These are phyloP conservation scores for Rostrohypoxylon terebratum DNA, from an alignment of 495 filamentous ascomycete genomes.

Conservation along the genomic window DNA sequence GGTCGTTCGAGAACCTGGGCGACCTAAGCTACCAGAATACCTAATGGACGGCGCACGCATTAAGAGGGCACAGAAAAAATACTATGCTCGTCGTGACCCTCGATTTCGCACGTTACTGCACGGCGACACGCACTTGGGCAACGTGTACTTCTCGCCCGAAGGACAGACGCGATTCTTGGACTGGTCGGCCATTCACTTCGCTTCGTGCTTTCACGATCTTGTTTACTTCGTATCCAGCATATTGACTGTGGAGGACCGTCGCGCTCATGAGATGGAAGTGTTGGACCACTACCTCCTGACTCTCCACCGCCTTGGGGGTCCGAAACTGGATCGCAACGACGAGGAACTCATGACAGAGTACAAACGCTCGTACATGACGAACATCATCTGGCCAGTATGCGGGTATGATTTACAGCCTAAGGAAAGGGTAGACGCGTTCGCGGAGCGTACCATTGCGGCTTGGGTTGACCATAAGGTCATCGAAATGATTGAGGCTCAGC, in stretches of 20 bases:
- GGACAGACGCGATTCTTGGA: conserved; percentile 52
- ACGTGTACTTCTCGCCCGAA: conserved; percentile 37
- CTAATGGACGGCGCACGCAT: conserved; percentile 47
- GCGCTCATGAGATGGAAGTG: conserved; percentile 48
- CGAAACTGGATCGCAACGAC: conserved; percentile 39
- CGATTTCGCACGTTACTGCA: conserved; percentile 48
- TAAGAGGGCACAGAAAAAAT: conserved; percentile 45
- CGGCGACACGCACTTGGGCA: conserved; percentile 52
- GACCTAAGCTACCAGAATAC: conserved; percentile 45
- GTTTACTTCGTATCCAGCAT: conserved; percentile 51
- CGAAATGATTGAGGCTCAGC: conserved; percentile 48
- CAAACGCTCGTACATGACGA: conserved; percentile 48
- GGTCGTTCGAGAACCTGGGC: conserved; percentile 40
- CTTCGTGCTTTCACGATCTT: conserved; percentile 52
- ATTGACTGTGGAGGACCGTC: conserved; percentile 50
- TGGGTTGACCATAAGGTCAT: conserved; percentile 53
- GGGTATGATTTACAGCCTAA: conserved; percentile 49
- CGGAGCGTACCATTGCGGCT: conserved; percentile 49
- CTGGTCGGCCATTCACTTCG: conserved; percentile 51
- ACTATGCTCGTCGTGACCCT: conserved; percentile 47
- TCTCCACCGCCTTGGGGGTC: conserved; percentile 44
- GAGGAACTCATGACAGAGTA: conserved; percentile 51
- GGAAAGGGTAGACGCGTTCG: conserved; percentile 48
- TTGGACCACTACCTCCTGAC: conserved; percentile 49
- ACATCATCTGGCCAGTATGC: conserved; percentile 51